Evolutionary conservation across 331 rosid genomes (phyloP).

Genomic region (Quercus lobata): DNA sequence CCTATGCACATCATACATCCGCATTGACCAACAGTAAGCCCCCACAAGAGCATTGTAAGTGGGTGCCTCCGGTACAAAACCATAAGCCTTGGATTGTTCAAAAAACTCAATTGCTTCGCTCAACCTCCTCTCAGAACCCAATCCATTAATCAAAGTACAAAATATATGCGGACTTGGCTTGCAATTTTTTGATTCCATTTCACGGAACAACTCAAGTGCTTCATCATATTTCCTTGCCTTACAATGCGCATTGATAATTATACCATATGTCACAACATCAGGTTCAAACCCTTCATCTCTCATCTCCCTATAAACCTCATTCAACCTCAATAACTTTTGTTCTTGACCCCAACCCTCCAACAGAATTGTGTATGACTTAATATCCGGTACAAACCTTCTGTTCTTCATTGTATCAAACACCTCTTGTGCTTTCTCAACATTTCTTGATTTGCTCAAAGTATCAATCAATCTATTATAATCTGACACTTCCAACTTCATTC

Average conservation of each 20-base stretch:
- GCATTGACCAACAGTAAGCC: constrained; percentile 72
- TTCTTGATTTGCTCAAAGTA: constrained; percentile 58
- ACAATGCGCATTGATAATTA: constrained; percentile 66
- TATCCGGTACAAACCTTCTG: constrained; percentile 57
- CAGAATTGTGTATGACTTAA: constrained; percentile 69
- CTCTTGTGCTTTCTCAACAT: constrained; percentile 60
- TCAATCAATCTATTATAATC: constrained; percentile 73
- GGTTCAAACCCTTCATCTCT: constrained; percentile 60
- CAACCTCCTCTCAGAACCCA: constrained; percentile 71
- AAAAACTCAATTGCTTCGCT: constrained; percentile 65
- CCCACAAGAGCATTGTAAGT: constrained; percentile 88
- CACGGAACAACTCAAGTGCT: constrained; percentile 52
- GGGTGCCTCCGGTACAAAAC: constrained; percentile 54
- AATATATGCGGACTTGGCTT: constrained; percentile 71
- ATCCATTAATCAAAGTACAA: constrained; percentile 74
- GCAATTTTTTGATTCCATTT: constrained; percentile 48
- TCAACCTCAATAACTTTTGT: constrained; percentile 54
- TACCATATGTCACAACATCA: constrained; percentile 74
- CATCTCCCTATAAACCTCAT: constrained; percentile 78
- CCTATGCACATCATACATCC: constrained; percentile 46
- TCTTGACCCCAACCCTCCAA: constrained; percentile 89
- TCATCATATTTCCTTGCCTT: constrained; percentile 60
- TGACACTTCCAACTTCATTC: constrained; percentile 44
- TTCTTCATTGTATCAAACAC: constrained; percentile 73
- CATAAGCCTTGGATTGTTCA: constrained; percentile 43